A percentile compares a stretch with the other conserved stretches of the same genome.
phyloP scores from a whole-genome alignment of 73 alveolate species.

The Paramecium primaurelia region DNA sequence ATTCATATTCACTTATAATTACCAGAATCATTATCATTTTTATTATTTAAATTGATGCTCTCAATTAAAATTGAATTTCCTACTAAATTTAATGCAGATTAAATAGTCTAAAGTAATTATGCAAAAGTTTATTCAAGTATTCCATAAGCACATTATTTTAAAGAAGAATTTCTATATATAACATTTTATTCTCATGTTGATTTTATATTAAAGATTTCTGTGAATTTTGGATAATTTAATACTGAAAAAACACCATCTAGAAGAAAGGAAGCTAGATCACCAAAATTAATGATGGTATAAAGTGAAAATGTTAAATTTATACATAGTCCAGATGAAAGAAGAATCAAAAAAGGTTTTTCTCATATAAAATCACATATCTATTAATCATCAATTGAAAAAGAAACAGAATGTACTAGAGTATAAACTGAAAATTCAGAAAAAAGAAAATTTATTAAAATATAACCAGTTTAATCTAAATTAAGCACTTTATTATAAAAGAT shows the following conservation, averaged over 20 bases:
- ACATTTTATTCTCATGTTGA: slow-evolving; percentile 11
- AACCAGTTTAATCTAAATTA: neutral
- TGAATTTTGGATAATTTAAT: neutral
- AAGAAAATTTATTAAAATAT: neutral
- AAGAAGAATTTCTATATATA: slow-evolving; percentile 7
- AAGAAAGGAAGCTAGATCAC: neutral
- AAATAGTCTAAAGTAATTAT: neutral
- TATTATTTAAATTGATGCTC: neutral
- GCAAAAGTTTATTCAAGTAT: slow-evolving; percentile 12
- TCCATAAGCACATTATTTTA: neutral
- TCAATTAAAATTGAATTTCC: slow-evolving; percentile 8
- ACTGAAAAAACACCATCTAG: neutral
- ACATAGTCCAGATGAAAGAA: neutral
- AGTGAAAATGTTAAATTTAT: neutral
- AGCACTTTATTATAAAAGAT: neutral
- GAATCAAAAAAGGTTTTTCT: neutral
- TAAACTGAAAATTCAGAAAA: neutral
- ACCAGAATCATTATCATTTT: neutral
- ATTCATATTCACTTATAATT: neutral
- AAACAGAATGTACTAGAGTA: neutral
- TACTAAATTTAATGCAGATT: slow-evolving; percentile 18
- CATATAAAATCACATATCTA: neutral
- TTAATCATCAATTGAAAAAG: neutral
- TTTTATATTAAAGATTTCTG: neutral
- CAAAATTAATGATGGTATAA: neutral